Base-by-base conservation (phyloP, 208 protist species). In the Acanthamoeba royreba region DNA sequence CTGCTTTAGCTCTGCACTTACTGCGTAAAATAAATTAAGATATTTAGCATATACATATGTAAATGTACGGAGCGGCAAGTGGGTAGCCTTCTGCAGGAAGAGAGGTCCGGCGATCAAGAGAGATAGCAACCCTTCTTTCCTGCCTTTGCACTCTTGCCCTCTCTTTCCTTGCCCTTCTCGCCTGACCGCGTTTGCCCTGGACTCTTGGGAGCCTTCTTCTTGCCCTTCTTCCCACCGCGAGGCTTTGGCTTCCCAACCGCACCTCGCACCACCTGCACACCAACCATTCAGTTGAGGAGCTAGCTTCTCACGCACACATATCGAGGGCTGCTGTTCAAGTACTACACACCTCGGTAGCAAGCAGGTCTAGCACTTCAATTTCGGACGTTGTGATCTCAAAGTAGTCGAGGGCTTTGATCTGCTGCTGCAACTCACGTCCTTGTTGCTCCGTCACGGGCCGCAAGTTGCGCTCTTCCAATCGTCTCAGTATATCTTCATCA, bases 381-480 rank as follows among this genome's bases (percentile, higher is more conserved):
- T 92, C 87, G 9, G 87, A 72, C 1, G 61, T 79, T 7, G 87
- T 79, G 42, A 92, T 58, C 22, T 92, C 87, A 79, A 92, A 92
- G 63, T 92, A 92, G 13, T 92, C 87, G 25, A 52, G 38, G 58
- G 87, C 87, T 15, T 79, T 53, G 52, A 92, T 92, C 87, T 92
- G 52, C 38, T 52, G 53, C 61, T 92, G 87, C 55, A 92, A 58
- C 61, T 92, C 87, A 33, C 42, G 38, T 4, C 87, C 87, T 40
- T 92, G 58, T 22, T 79, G 87, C 61, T 92, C 87, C 58, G 87
- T 92, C 43, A 92, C 87, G 17, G 87, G 87, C 35, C 61, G 35
- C 15, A 92, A 58, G 33, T 79, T 92, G 43, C 87, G 53, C 87
- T 92, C 87, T 7, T 31, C 58, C 38, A 92, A 22, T 40, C 87